phyloP scores from a whole-genome alignment of 768 basidiomycete species.

The Tephrocybe sp. region DNA sequence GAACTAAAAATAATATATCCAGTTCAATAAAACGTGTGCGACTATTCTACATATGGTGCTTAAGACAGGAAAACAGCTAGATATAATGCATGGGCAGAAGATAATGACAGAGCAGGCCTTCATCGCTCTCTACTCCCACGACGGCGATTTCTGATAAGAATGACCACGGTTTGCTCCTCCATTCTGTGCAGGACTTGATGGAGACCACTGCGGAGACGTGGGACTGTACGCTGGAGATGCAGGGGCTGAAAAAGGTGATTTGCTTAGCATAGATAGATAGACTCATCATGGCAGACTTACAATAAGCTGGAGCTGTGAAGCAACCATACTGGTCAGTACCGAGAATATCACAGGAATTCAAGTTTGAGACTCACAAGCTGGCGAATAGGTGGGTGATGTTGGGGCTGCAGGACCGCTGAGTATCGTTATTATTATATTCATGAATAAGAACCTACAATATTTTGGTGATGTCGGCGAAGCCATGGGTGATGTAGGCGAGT shows the following conservation, averaged over 20 bases:
- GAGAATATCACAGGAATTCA: not conserved
- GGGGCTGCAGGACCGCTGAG: slow-evolving; percentile 50
- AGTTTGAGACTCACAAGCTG: slow-evolving; percentile 62
- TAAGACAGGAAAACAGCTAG: slow-evolving; percentile 22
- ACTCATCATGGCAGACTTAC: slow-evolving; percentile 38
- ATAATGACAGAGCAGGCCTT: slow-evolving; percentile 14
- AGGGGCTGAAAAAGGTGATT: slow-evolving; percentile 47
- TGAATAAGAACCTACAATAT: slow-evolving; percentile 66
- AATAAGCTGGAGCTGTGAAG: slow-evolving; percentile 73
- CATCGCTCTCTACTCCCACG: slow-evolving; percentile 41
- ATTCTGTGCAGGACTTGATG: slow-evolving; percentile 72
- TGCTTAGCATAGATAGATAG: slow-evolving; percentile 12
- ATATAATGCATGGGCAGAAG: slow-evolving; percentile 24
- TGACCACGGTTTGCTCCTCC: slow-evolving; percentile 38
- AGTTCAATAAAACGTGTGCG: slow-evolving; percentile 23
- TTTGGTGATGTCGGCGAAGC: slow-evolving; percentile 89
- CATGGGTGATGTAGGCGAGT: slow-evolving; percentile 91
- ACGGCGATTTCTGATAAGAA: slow-evolving; percentile 47
- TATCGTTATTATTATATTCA: not conserved
- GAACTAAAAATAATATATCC: slow-evolving; percentile 11
- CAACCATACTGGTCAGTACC: not conserved
- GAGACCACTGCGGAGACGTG: slow-evolving; percentile 82
- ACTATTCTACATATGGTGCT: slow-evolving; percentile 27
- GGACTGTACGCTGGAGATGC: slow-evolving; percentile 87
- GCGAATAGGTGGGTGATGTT: slow-evolving; percentile 85